Evolutionary conservation across 768 basidiomycete genomes (phyloP), one percentile per base, ranked within the genome.

Genomic region (Phylloporus scabripes): DNA sequence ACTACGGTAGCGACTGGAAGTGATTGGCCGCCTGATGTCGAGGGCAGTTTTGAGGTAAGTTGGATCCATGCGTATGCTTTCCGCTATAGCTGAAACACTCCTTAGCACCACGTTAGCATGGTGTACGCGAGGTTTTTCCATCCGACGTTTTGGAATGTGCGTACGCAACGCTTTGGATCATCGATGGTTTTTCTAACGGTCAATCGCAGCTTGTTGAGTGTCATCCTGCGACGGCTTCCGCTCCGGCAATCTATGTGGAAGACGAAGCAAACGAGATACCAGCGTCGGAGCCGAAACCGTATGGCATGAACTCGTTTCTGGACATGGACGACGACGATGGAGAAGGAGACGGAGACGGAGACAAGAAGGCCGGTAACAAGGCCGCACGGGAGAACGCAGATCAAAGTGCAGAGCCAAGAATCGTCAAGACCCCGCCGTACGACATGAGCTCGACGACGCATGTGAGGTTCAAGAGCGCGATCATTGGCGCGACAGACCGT

Each of bases 51-150:
- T 1, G 42, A 63, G 42, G 59, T 53, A 11, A 1, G 53, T 42
- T 34, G 8, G 10, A 23, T 6, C 3, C 8, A 0, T 7, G 10
- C 24, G 5, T 11, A 11, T 34, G 2, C 7, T 8, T 21, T 12
- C 50, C 3, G 28, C 20, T 41, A 1, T 5, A 5, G 7, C 36
- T 58, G 36, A 63, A 24, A 6, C 8, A 7, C 17, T 4, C 1
- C 1, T 15, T 9, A 46, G 46, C 33, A 55, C 7, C 52, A 63
- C 26, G 52, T 58, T 3, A 61, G 38, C 15, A 61, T 62, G 58
- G 49, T 62, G 0, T 60, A 62, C 24, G 60, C 58, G 1, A 54
- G 33, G 42, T 53, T 45, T 39, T 62, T 62, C 26, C 61, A 63
- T 28, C 61, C 61, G 6, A 53, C 47, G 1, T 49, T 49, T 37